Evolutionary conservation across 352 stramenopile species (phyloP).

Genomic region (Globisporangium cylindrosporum): DNA sequence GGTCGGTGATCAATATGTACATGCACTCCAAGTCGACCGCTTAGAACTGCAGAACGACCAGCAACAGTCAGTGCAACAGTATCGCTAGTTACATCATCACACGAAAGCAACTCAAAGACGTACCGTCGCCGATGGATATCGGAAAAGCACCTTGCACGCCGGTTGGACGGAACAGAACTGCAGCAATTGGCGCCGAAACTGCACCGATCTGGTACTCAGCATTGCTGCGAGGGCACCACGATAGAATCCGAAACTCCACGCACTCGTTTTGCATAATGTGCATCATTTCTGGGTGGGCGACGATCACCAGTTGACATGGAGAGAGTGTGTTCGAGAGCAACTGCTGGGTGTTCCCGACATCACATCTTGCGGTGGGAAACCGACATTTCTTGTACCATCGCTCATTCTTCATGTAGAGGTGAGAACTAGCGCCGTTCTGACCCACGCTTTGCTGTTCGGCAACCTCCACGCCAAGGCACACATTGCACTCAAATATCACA

Average conservation of each 20-base stretch:
- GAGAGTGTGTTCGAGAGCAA: constrained; percentile 1
- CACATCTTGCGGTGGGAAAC: not conserved
- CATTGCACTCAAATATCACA: constrained; percentile 8
- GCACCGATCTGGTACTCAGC: constrained; percentile 21
- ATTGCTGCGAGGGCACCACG: constrained; percentile 14
- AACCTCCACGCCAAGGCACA: constrained; percentile 12
- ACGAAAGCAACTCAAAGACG: constrained; percentile 5
- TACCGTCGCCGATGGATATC: constrained; percentile 29
- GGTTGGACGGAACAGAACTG: constrained; percentile 38
- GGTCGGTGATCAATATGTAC: constrained; percentile 3
- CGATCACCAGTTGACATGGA: constrained; percentile 3
- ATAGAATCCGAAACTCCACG: constrained; percentile 14
- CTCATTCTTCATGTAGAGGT: constrained; percentile 3
- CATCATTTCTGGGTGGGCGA: constrained; percentile 22
- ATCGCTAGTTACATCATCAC: not conserved
- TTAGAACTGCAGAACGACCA: not conserved
- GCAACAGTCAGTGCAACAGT: not conserved
- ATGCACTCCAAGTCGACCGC: constrained; percentile 13
- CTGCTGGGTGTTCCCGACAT: constrained; percentile 8
- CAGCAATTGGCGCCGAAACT: constrained; percentile 27
- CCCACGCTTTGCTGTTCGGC: not conserved
- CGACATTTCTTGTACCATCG: constrained; percentile 11
- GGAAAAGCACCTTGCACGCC: constrained; percentile 44
- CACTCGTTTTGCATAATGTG: constrained; percentile 16
- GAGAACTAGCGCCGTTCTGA: not conserved